Percentiles rank a stretch among this genome's conserved stretches.
Evolutionary conservation across 768 basidiomycete species (phyloP).

Genomic region (Pulveroboletus sp.): DNA sequence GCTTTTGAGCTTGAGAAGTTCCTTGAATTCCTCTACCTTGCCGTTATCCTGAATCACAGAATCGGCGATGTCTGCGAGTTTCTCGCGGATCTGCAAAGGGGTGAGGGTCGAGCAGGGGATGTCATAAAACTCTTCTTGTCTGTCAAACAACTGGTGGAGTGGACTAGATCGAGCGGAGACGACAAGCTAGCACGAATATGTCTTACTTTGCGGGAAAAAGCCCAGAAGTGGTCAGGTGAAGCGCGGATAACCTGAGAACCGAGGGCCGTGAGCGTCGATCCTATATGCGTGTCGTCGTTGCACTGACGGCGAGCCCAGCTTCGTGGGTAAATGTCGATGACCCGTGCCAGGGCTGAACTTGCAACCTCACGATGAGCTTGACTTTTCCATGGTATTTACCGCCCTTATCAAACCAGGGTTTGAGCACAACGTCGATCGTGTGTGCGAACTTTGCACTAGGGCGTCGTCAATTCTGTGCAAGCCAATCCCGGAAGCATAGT

Average conservation of each 20-base stretch:
- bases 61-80: constrained; percentile 57
- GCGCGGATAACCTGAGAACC: constrained; percentile 54
- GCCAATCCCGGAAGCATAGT: not conserved
- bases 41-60: constrained; percentile 44
- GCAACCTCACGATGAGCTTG: constrained; percentile 64
- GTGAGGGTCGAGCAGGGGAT: constrained; percentile 63
- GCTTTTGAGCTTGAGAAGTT: constrained; percentile 57
- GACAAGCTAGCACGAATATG: not conserved
- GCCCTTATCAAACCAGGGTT: constrained; percentile 50
- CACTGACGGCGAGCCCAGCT: constrained; percentile 69
- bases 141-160: constrained; percentile 61
- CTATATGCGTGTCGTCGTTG: not conserved
- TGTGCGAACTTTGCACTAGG: constrained; percentile 56
- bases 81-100: constrained; percentile 67
- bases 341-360: constrained; percentile 78
- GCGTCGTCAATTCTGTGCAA: not conserved
- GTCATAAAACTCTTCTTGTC: constrained; percentile 77
- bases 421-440: constrained; percentile 55
- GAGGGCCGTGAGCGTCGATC: not conserved
- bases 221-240: constrained; percentile 77
- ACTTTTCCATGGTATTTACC: constrained; percentile 70
- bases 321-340: constrained; percentile 77
- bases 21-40: constrained; percentile 50
- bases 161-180: not conserved
- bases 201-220: constrained; percentile 61